Percentiles rank a stretch among this genome's conserved stretches.
Evolutionary conservation across 352 stramenopile genomes (phyloP).

Genomic region (Pythium aristosporum): DNA sequence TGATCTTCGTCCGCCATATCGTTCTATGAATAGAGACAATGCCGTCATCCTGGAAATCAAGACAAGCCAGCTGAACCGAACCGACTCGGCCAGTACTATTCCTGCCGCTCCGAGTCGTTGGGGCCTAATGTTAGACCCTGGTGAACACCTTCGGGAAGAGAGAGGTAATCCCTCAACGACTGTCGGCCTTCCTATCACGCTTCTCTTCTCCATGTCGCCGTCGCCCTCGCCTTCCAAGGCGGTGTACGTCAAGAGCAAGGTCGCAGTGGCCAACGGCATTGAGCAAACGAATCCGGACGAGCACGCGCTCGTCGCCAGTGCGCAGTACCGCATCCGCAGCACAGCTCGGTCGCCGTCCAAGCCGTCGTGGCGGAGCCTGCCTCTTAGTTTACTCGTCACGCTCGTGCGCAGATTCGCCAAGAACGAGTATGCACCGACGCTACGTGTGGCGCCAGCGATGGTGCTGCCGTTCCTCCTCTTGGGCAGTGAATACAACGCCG

Average conservation of each 20-base stretch:
- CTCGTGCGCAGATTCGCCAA: conserved; percentile 17
- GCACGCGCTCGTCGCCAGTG: conserved; percentile 24
- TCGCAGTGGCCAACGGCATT: conserved; percentile 21
- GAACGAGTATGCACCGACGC: background rate
- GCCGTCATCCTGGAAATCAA: background rate
- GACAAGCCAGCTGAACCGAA: background rate
- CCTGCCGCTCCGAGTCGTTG: background rate
- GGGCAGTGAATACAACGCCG: conserved; percentile 26
- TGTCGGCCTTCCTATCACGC: background rate
- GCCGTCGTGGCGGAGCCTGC: conserved; percentile 1
- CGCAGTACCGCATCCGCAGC: conserved; percentile 27
- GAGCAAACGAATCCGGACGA: conserved; percentile 30
- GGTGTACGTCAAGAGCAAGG: conserved; percentile 30
- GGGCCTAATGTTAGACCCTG: background rate
- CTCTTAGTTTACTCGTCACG: conserved; percentile 20
- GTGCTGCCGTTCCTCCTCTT: conserved; percentile 24
- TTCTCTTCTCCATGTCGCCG: conserved; percentile 2
- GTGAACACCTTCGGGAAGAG: background rate
- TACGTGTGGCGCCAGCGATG: conserved; percentile 3
- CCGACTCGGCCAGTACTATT: background rate
- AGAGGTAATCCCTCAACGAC: background rate
- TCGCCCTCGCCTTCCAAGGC: conserved; percentile 25
- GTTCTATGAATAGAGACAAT: no score
- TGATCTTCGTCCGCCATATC: no score
- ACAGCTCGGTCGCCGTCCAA: background rate